phyloP scores from a whole-genome alignment of 2,329 filamentous ascomycete genomes.

The Annulohypoxylon truncatum region DNA sequence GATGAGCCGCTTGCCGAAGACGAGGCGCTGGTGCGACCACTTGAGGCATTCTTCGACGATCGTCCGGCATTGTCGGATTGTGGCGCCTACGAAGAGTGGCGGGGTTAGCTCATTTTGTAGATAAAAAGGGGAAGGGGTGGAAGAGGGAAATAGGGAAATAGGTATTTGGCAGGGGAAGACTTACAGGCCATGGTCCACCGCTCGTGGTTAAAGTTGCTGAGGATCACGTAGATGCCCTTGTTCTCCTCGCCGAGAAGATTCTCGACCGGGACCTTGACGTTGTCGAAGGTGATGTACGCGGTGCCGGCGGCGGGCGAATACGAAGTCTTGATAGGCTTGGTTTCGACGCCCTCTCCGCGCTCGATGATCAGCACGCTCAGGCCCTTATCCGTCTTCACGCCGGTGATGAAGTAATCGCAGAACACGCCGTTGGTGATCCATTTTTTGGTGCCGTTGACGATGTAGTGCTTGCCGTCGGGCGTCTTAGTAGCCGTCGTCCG shows the following conservation, averaged over 20 bases:
- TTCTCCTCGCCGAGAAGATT: slow-evolving; percentile 85
- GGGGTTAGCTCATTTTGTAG: slow-evolving; percentile 43
- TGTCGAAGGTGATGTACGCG: slow-evolving; percentile 83
- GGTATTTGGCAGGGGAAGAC: slow-evolving; percentile 37
- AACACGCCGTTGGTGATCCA: slow-evolving; percentile 88
- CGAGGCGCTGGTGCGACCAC: slow-evolving; percentile 87
- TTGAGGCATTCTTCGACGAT: slow-evolving; percentile 87
- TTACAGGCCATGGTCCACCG: slow-evolving; percentile 79
- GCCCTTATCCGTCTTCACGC: slow-evolving; percentile 81
- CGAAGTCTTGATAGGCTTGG: slow-evolving; percentile 80
- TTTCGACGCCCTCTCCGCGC: slow-evolving; percentile 79
- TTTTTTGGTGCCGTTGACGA: slow-evolving; percentile 81
- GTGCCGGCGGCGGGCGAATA: slow-evolving; percentile 85
- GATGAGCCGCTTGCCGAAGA: slow-evolving; percentile 85
- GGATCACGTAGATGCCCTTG: slow-evolving; percentile 85
- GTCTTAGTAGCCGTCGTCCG: slow-evolving; percentile 83
- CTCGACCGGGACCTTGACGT: slow-evolving; percentile 84
- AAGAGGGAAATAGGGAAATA: not conserved
- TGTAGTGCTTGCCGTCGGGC: slow-evolving; percentile 77
- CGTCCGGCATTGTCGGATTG: slow-evolving; percentile 72
- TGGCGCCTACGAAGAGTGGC: slow-evolving; percentile 56
- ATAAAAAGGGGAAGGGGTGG: slow-evolving; percentile 31
- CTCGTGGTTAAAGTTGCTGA: slow-evolving; percentile 92
- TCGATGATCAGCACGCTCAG: slow-evolving; percentile 82
- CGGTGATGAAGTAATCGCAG: slow-evolving; percentile 85